Evolutionary conservation across 345 rosid genomes (phyloP), one percentile per base, ranked within the genome.

Genomic region (Syzygium oleosum): DNA sequence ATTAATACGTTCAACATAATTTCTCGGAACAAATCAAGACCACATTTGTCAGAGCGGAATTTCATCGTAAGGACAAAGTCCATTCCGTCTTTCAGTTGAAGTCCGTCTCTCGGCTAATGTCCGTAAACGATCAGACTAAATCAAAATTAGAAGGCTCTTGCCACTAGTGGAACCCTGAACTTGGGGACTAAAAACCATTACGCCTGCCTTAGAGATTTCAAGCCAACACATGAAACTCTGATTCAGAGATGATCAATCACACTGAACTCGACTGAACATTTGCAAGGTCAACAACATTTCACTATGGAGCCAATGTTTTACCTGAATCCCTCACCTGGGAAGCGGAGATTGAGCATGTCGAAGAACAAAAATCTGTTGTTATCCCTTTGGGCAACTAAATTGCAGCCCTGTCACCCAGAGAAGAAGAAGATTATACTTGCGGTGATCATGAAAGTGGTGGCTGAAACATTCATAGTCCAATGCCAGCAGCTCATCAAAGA

Each of bases 301-400:
- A 73, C 46, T 2, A 34, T 34, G 80, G 3, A 34, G 49, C 80
- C 38, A 41, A 73, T 17, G 21, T 52, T 90, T 91, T 91, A 93
- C 93, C 94, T 90, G 90, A 90, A 63, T 90, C 88, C 89, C 98
- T 93, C 95, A 97, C 99, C 98, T 93, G 97, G 92, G 46, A 91
- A 93, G 85, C 92, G 92, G 68, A 92, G 87, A 89, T 52, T 92
- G 53, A 93, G 95, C 99, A 94, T 93, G 88, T 96, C 98, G 51
- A 95, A 89, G 94, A 95, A 97, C 84, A 95, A 86, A 87, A 97
- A 93, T 88, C 97, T 92, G 61, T 90, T 89, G 25, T 90, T 91
- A 25, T 95, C 91, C 91, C 92, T 95, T 22, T 94, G 99, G 5
- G 94, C 87, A 13, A 79, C 89, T 87, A 97, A 90, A 89, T 94